Conservation (phyloP, 768 basidiomycete genomes). For the Boletus vermiculosoides region DNA sequence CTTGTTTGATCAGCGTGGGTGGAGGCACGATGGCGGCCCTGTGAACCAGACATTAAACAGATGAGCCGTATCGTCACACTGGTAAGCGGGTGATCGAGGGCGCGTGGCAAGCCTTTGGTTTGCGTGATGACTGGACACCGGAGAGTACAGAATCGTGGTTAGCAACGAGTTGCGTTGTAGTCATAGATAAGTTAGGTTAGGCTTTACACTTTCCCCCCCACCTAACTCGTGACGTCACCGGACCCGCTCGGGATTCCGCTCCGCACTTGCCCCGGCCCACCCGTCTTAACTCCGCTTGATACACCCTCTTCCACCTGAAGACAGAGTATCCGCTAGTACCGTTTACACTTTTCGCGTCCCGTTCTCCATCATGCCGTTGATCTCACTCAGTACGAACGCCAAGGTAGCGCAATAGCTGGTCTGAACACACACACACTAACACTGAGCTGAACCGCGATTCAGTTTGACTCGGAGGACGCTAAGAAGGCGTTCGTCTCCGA, state of each 20-base stretch:
- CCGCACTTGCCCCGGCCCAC: not conserved
- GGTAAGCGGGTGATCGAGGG: too few species aligned
- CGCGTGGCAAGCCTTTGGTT: too few species aligned
- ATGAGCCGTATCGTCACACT: too few species aligned
- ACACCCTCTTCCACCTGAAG: not conserved
- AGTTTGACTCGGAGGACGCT: slow-evolving; percentile 25
- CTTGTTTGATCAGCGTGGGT: not conserved
- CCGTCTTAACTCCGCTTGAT: not conserved
- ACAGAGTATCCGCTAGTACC: not conserved
- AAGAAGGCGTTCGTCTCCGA: slow-evolving; percentile 42
- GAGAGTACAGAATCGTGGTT: not conserved
- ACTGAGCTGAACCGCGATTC: not conserved
- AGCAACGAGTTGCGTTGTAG: not conserved
- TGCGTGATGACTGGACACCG: too few species aligned
- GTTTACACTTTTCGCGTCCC: not conserved
- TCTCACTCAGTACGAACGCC: slow-evolving; percentile 41
- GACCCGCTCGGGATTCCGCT: not conserved
- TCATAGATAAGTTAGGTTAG: too few species aligned
- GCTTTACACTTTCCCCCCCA: too few species aligned
- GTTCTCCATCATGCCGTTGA: slow-evolving; percentile 33
- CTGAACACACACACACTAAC: not conserved
- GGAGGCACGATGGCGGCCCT: slow-evolving; percentile 3
- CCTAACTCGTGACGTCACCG: not conserved
- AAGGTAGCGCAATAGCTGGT: slow-evolving; percentile 20
- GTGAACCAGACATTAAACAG: not conserved